phyloP scores from a whole-genome alignment of 805 yeast genomes.

The Saturnispora diversa region DNA sequence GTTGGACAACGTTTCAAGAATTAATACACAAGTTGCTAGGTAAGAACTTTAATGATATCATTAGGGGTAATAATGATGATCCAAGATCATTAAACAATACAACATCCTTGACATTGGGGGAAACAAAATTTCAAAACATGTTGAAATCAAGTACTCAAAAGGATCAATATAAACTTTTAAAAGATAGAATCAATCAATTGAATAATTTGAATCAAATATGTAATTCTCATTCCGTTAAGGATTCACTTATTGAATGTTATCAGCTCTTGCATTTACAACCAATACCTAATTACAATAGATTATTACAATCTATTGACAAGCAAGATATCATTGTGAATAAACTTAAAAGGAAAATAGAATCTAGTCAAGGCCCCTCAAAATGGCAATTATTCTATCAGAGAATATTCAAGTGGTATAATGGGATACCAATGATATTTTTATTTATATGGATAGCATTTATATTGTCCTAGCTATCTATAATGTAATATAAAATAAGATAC shows the following conservation, averaged over 20 bases:
- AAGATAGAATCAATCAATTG: neutral
- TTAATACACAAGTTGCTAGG: neutral
- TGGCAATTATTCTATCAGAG: no score
- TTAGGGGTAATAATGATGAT: neutral
- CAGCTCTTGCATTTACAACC: neutral
- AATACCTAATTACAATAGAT: neutral
- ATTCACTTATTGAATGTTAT: conserved; percentile 6
- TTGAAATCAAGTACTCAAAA: neutral
- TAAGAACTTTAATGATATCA: neutral
- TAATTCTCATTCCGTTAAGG: conserved; percentile 1
- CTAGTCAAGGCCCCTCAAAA: no score
- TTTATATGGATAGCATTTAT: neutral
- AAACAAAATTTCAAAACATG: neutral
- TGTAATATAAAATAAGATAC: no score
- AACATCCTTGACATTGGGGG: no score
- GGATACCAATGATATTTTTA: neutral
- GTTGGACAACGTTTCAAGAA: neutral
- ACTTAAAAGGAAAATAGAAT: conserved; percentile 12
- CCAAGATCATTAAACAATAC: no score
- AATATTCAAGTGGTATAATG: neutral
- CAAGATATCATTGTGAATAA: conserved; percentile 15
- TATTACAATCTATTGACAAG: conserved; percentile 12
- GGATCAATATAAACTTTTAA: neutral
- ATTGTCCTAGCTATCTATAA: neutral
- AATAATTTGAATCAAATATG: neutral